Base-by-base conservation (phyloP, 805 yeast species). In the Monosporozyma unispora region DNA sequence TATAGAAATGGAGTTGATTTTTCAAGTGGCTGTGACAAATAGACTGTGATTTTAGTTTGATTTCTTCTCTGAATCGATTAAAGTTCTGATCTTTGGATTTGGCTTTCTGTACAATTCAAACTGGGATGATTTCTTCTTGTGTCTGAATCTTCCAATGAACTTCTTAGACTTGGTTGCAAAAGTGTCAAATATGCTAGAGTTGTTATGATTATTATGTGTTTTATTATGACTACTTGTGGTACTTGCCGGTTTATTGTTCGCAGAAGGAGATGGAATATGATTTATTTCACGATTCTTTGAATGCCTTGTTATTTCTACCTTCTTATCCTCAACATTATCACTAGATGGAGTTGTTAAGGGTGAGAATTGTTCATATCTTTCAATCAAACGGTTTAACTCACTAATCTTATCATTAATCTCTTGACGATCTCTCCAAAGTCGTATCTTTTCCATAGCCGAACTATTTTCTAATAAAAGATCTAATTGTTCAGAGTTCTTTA, bases 31-130 rank as follows among this genome's bases (percentile, higher is more conserved):
- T n/a, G 8, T n/a, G n/a, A n/a, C n/a, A n/a, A n/a, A n/a, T n/a
- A n/a, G n/a, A n/a, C n/a, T n/a, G n/a, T 35, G 14, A 31, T 6
- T 9, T 39, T 12, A 39, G 22, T 21, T 27, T 4, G 42, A 22
- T n/a, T 35, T 45, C n/a, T 37, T 21, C 7, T 33, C 42, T 4
- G 42, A 23, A 37, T 23, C 16, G 8, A 25, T 18, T 10, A 44
- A 8, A 9, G 39, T 29, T 23, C 39, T 33, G 12, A 38, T 16
- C 14, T 22, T 43, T 9, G 51, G 38, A 27, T 49, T 40, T 14
- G 54, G 53, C n/a, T 46, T 40, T 41, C 53, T 44, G 41, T 54
- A 52, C 16, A 50, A 16, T 14, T 46, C 47, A 9, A 33, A 11
- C 9, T 51, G 46, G 6, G 49, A 42, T 11, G 47, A 28, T 40